A percentile compares a stretch with the other conserved stretches of the same genome.
phyloP scores from a whole-genome alignment of 805 yeast species.

The Yamadazyma akitaensis region DNA sequence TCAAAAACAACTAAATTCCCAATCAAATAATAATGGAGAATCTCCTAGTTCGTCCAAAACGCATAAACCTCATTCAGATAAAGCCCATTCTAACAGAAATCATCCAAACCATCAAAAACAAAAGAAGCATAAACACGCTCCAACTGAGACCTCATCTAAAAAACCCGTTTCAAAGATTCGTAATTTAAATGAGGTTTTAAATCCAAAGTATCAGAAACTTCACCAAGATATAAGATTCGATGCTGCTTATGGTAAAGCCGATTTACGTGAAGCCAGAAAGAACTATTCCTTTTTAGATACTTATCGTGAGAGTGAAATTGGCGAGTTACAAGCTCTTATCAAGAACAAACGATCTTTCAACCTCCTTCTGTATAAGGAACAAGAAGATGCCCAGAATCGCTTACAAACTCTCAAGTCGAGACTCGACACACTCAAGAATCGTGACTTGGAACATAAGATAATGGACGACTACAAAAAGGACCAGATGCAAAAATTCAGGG shows the following conservation, averaged over 20 bases:
- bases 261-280: slow-evolving; percentile 59
- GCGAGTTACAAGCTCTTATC: slow-evolving; percentile 52
- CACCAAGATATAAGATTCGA: slow-evolving; percentile 89
- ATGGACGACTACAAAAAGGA: slow-evolving; percentile 55
- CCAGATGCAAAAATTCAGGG: slow-evolving; percentile 44
- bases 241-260: slow-evolving; percentile 83
- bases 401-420: slow-evolving; percentile 66
- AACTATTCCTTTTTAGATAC: slow-evolving; percentile 85
- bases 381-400: slow-evolving; percentile 49
- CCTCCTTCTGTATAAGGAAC: slow-evolving; percentile 42
- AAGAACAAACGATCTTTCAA: slow-evolving; percentile 49
- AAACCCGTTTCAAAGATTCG: slow-evolving; percentile 66
- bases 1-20: slow-evolving; percentile 28
- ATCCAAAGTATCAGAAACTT: slow-evolving; percentile 38
- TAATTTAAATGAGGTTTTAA: slow-evolving; percentile 65
- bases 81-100: background rate
- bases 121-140: slow-evolving; percentile 77
- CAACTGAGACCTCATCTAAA: slow-evolving; percentile 74
- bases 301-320: slow-evolving; percentile 73
- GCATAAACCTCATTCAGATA: background rate
- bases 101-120: background rate
- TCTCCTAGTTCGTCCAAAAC: no score
- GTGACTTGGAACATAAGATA: slow-evolving; percentile 71
- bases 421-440: slow-evolving; percentile 63
- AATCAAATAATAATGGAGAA: background rate